phyloP scores from a whole-genome alignment of 2,329 filamentous ascomycete species.

The Metarhizium anisopliae region DNA sequence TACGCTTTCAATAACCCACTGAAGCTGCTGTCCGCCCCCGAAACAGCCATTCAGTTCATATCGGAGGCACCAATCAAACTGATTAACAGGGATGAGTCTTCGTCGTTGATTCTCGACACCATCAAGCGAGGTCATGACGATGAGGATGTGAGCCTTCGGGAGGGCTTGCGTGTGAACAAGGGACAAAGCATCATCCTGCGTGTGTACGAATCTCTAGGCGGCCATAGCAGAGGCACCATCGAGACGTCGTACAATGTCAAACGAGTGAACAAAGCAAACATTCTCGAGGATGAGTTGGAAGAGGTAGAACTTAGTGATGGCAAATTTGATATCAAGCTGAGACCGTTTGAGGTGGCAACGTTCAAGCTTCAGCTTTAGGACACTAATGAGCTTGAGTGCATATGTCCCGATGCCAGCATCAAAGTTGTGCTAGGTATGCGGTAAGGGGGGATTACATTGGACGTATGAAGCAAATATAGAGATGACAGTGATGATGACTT shows the following conservation, averaged over 20 bases:
- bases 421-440: slow-evolving; percentile 9
- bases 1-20: slow-evolving; percentile 88
- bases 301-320: slow-evolving; percentile 43
- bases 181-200: slow-evolving; percentile 76
- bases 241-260: slow-evolving; percentile 60
- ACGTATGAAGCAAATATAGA: neutral
- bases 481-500: neutral
- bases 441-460: neutral
- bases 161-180: slow-evolving; percentile 53
- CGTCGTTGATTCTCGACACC: slow-evolving; percentile 71
- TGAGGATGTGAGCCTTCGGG: slow-evolving; percentile 56
- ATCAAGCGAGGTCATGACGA: slow-evolving; percentile 92
- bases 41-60: slow-evolving; percentile 17
- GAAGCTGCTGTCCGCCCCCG: slow-evolving; percentile 22
- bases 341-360: slow-evolving; percentile 80
- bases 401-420: slow-evolving; percentile 14
- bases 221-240: slow-evolving; percentile 64
- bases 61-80: slow-evolving; percentile 50
- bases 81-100: slow-evolving; percentile 41
- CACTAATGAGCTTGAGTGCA: slow-evolving; percentile 16
- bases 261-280: slow-evolving; percentile 73
- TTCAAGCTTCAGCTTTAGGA: slow-evolving; percentile 53
- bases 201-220: slow-evolving; percentile 83
- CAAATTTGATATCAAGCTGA: slow-evolving; percentile 54
- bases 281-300: slow-evolving; percentile 79